Conservation (phyloP, 2,329 filamentous ascomycete genomes). For the Sarocladiaceae sp. region DNA sequence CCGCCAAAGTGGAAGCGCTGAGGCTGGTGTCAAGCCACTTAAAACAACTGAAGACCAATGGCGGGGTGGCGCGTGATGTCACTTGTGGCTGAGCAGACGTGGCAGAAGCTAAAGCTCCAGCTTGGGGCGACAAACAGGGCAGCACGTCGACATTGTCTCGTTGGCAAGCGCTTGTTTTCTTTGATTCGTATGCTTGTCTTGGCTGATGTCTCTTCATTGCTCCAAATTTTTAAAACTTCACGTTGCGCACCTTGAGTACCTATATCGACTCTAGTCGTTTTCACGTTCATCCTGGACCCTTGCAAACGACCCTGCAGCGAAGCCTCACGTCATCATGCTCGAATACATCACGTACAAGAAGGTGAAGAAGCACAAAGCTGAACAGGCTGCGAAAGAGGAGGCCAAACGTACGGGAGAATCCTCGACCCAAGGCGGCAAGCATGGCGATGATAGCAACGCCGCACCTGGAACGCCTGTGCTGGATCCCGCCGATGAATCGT, state of each 20-base stretch:
- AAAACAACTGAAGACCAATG: constrained; percentile 4
- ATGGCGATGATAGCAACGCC: constrained; percentile 5
- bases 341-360: constrained; percentile 62
- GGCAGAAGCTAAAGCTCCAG: constrained; percentile 6
- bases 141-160: neutral
- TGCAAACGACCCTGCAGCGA: neutral
- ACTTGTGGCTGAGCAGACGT: constrained; percentile 8
- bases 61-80: constrained; percentile 9
- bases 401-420: constrained; percentile 1
- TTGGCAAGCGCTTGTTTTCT: constrained; percentile 1
- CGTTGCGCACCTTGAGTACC: too few relatives aligned
- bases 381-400: constrained; percentile 36
- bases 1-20: constrained; percentile 1
- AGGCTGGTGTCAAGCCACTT: neutral
- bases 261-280: too few relatives aligned
- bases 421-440: neutral
- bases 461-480: constrained; percentile 42
- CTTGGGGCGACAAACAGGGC: constrained; percentile 7
- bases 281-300: too few relatives aligned
- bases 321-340: constrained; percentile 42
- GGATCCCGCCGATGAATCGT: constrained; percentile 52
- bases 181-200: constrained; percentile 1
- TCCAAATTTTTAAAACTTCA: neutral
- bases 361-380: constrained; percentile 53
- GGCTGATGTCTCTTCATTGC: too few relatives aligned